phyloP scores from a whole-genome alignment of 345 rosid species.

The Anastatica hierochuntica region DNA sequence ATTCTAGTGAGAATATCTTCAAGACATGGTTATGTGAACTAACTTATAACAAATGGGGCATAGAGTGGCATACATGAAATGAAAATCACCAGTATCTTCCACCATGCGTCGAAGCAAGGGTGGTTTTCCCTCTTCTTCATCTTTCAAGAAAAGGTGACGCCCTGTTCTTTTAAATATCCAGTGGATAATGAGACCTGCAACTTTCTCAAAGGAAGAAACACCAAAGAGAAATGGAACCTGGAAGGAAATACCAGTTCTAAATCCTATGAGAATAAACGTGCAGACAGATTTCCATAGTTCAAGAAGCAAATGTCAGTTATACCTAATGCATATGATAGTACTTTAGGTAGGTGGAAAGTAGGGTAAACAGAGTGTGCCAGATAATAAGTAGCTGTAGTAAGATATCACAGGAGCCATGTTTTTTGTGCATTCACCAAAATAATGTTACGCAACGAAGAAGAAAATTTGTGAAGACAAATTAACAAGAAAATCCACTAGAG shows the following conservation, averaged over 20 bases:
- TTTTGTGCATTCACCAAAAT: too few relatives aligned
- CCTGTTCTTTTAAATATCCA: constrained; percentile 95
- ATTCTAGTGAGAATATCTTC: constrained; percentile 7
- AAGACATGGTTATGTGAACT: not conserved
- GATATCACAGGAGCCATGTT: too few relatives aligned
- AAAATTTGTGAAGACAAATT: not conserved
- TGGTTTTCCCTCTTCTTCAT: constrained; percentile 72
- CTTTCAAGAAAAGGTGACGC: constrained; percentile 82
- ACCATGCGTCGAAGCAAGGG: constrained; percentile 74
- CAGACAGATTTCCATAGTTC: too few relatives aligned
- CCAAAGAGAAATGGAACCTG: constrained; percentile 99
- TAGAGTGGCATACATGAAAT: constrained; percentile 51
- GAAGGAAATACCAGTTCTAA: constrained; percentile 17
- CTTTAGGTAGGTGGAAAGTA: too few relatives aligned
- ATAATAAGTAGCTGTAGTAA: too few relatives aligned
- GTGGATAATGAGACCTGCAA: constrained; percentile 73
- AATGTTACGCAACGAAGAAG: too few relatives aligned
- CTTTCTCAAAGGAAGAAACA: constrained; percentile 74
- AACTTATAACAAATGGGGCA: not conserved
- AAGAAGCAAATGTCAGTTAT: too few relatives aligned
- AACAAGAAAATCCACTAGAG: not conserved
- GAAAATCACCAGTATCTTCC: constrained; percentile 49
- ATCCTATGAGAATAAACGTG: not conserved
- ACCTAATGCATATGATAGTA: too few relatives aligned
- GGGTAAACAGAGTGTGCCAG: too few relatives aligned